A percentile compares a stretch with the other conserved stretches of the same genome.
Conservation (phyloP, 352 stramenopile species). For the Sclerospora graminicola region DNA sequence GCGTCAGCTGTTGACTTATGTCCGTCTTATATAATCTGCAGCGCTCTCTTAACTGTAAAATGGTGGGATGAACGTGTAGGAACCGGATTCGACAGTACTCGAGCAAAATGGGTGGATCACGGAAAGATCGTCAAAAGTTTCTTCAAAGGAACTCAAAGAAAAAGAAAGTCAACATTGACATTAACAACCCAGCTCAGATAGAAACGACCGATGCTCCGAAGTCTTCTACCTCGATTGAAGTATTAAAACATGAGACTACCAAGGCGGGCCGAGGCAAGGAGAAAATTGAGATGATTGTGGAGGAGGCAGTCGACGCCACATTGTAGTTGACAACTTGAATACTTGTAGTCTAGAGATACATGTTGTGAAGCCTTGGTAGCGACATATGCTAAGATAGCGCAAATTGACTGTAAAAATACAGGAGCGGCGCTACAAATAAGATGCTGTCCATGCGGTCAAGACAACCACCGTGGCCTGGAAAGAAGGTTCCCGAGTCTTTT, state of each 20-base stretch:
- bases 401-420: conserved; percentile 45
- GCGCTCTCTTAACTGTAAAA: background rate
- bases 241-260: conserved; percentile 6
- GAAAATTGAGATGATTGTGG: conserved; percentile 31
- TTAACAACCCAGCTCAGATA: conserved; percentile 24
- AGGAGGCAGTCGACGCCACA: conserved; percentile 47
- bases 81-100: conserved; percentile 70
- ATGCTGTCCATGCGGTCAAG: conserved; percentile 79
- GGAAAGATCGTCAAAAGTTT: conserved; percentile 66
- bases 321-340: conserved; percentile 21
- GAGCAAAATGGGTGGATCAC: conserved; percentile 51
- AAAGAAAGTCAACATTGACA: conserved; percentile 13
- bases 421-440: conserved; percentile 47
- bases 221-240: conserved; percentile 2
- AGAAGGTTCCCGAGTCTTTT: conserved; percentile 63
- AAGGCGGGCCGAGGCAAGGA: conserved; percentile 15
- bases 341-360: conserved; percentile 4
- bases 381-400: conserved; percentile 3
- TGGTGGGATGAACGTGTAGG: conserved; percentile 14
- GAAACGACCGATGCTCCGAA: conserved; percentile 5
- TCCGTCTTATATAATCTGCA: background rate
- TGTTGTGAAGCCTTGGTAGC: conserved; percentile 1
- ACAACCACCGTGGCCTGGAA: conserved; percentile 63
- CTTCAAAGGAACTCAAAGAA: conserved; percentile 30
- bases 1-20: conserved; percentile 5